Percentiles rank a stretch among this genome's conserved stretches.
phyloP scores from a whole-genome alignment of 2,329 filamentous ascomycete species.

The Fusarium udum region DNA sequence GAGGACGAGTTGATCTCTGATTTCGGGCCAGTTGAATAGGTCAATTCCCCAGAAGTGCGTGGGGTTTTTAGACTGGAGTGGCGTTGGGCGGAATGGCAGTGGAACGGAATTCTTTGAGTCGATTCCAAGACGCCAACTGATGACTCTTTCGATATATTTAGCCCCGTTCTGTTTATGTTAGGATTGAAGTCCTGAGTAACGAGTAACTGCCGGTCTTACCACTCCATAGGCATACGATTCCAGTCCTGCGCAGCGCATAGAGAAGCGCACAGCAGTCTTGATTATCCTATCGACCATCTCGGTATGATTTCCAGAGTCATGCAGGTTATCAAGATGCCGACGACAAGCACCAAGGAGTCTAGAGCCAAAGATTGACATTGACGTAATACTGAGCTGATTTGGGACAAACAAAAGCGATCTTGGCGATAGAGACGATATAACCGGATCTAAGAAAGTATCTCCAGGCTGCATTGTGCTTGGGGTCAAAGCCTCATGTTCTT shows the following conservation, averaged over 20 bases:
- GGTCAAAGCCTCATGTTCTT: background rate
- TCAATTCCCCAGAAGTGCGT: background rate
- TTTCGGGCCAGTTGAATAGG: background rate
- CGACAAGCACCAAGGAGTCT: background rate
- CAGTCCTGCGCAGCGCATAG: background rate
- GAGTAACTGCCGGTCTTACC: background rate
- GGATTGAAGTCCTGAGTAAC: rapidly evolving
- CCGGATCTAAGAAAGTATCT: background rate
- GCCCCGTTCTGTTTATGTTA: background rate
- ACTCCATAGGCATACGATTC: background rate
- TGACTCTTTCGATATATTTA: background rate
- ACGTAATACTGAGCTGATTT: background rate
- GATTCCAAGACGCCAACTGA: background rate
- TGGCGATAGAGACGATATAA: background rate
- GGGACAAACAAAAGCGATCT: background rate
- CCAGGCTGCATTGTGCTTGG: background rate
- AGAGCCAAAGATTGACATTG: background rate
- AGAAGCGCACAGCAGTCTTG: background rate
- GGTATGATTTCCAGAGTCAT: rapidly evolving
- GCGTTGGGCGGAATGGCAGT: background rate
- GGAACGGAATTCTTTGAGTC: background rate
- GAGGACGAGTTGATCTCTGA: background rate
- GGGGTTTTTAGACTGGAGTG: background rate
- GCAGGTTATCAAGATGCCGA: background rate
- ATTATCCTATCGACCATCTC: background rate